Evolutionary conservation across 164 flowering plant genomes (phyloP), one percentile per base, ranked within the genome.

Genomic region (Paratinospora sagittata): DNA sequence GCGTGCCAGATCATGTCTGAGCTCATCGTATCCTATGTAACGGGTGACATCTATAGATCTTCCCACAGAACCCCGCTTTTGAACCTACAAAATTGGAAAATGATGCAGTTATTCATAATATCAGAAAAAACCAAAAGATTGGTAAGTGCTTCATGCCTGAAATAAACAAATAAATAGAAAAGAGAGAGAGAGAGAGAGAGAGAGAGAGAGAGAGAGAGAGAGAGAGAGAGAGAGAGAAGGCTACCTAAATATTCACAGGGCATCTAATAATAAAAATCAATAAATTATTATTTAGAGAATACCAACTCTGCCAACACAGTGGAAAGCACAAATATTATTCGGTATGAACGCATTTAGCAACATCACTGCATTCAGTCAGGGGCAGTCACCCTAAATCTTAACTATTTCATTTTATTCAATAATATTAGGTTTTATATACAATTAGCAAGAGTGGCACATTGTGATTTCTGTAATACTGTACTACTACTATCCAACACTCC

Each of bases 11-110:
- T 91, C 98, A 72, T 88, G 97, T 73, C 86, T 92, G 49, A 95
- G 97, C 74, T 92, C 98, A 19, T 87, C 96, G 78, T 95, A 95
- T 66, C 93, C 97, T 2, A 87, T 81, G 77, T 95, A 95, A 39
- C 94, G 89, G 27, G 90, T 55, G 24, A 92, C 85, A 77, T 95
- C 98, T 17, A 95, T 90, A 16, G 94, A 91, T 79, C 98, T 81
- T 36, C 98, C 98, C 33, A 95, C 98, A 62, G 98, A 97, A 74
- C 97, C 98, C 34, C 97, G 96, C 70, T 95, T 95, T 79, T 95
- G 85, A 13, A 92, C 97, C 97, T 95, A 74, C 70, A 85, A 52
- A n/a, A 52, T 52, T 52, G 21, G 60, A 52, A 52, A 19, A 6
- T 16, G 8, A 4, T 19, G 60, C 3, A 16, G 60, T 19, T 41